Evolutionary conservation across 805 yeast species (phyloP), one percentile per base, ranked within the genome.

Genomic region (Myxozyma lipomycoides): DNA sequence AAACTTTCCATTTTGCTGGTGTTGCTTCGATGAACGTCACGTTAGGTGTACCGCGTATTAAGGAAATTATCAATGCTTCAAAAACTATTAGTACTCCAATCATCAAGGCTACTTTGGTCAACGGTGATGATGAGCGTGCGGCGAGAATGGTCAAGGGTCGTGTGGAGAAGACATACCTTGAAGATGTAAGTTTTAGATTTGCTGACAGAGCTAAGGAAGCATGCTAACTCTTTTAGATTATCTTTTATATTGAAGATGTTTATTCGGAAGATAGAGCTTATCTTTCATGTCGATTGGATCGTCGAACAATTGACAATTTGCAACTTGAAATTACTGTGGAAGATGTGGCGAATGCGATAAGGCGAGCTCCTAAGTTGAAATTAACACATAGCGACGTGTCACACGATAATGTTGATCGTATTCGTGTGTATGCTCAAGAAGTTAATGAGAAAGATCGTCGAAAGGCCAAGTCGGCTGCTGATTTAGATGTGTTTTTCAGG

Each of bases 21-120:
- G 98, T 93, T 51, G 98, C 98, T 32, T 86, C 96, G 42, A 93
- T 91, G 97, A 93, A 93, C 74, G 96, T 91, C 59, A 93, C 98
- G 0, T 78, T 93, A 61, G 98, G 98, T 79, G 98, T 93, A 46
- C 98, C 98, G 44, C 96, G 98, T 79, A 91, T 93, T 67, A 93
- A 93, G 72, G 98, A 93, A 75, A 93, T 93, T 68, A 93, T 93
- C 68, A 93, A 93, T 68, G 98, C 98, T 2, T 86, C 97, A 18
- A 93, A 93, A 68, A 79, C 81, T 18, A 93, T 93, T 62, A 87
- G 96, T 4, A 93, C 98, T 5, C 98, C 98, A 1, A 93, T 93
- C 66, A 93, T 93, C 66, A 89, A 91, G 61, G 95, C 97, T 2
- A 89, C 85, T 7, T 75, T 93, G 60, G 98, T 90, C 4, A 93